Evolutionary conservation across 345 rosid species (phyloP).

Genomic region (Fremontodendron californicum): DNA sequence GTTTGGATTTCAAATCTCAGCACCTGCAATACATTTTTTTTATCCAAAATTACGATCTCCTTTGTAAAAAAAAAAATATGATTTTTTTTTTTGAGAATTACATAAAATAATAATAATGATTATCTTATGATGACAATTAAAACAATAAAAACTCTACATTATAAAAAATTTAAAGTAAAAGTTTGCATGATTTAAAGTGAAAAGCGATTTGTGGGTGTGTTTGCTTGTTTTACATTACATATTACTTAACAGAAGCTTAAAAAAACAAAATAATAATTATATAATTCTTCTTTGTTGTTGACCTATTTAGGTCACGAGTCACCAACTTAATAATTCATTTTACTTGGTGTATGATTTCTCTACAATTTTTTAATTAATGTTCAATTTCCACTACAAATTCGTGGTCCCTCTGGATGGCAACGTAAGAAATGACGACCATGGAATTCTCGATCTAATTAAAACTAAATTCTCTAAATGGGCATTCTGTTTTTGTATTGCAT

Average conservation of each 20-base stretch:
- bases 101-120: background rate
- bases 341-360: slow-evolving; percentile 11
- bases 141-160: background rate
- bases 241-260: background rate
- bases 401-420: background rate
- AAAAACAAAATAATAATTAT: background rate
- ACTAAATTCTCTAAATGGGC: background rate
- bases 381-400: background rate
- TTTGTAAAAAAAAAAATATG: no score
- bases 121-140: background rate
- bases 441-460: background rate
- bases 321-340: background rate
- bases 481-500: background rate
- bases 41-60: no score
- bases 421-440: slow-evolving; percentile 14
- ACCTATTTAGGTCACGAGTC: slow-evolving; percentile 6
- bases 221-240: background rate
- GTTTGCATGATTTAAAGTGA: background rate
- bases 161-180: background rate
- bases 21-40: no score
- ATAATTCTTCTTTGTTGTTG: background rate
- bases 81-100: no score
- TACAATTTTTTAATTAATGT: background rate
- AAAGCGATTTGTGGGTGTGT: background rate
- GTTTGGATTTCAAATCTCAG: no score